Evolutionary conservation across 768 basidiomycete species (phyloP).

Genomic region (Polyporus arcularius): DNA sequence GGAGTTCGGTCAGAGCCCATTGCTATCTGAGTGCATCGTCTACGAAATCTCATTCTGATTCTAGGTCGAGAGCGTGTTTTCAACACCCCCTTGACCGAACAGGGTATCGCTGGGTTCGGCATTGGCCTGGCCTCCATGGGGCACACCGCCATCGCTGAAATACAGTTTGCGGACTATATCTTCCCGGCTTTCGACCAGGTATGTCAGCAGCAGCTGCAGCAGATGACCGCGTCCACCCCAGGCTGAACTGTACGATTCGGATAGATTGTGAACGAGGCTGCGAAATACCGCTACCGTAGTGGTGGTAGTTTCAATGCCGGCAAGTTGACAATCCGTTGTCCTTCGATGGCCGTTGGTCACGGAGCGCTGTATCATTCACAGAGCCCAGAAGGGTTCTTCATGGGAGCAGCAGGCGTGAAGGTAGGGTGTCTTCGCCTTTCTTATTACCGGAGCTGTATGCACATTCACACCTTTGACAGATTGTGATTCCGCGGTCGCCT

Average conservation of each 20-base stretch:
- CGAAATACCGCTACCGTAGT: slow-evolving; percentile 89
- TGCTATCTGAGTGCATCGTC: slow-evolving; percentile 1
- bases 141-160: slow-evolving; percentile 92
- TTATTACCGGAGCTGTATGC: neutral
- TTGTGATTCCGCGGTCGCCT: slow-evolving; percentile 93
- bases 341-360: slow-evolving; percentile 90
- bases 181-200: slow-evolving; percentile 95
- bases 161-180: slow-evolving; percentile 90
- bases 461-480: slow-evolving; percentile 24
- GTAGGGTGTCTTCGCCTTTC: slow-evolving; percentile 37
- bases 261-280: slow-evolving; percentile 92
- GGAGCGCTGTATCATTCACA: slow-evolving; percentile 95
- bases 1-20: slow-evolving; percentile 70
- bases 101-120: slow-evolving; percentile 94
- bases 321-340: slow-evolving; percentile 77
- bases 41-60: neutral
- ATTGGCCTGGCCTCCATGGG: slow-evolving; percentile 93
- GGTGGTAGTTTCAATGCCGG: slow-evolving; percentile 85
- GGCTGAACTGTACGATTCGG: neutral
- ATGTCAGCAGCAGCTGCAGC: slow-evolving; percentile 11
- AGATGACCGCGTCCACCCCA: neutral
- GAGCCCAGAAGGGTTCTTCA: slow-evolving; percentile 92
- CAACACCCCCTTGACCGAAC: slow-evolving; percentile 91
- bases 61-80: slow-evolving; percentile 89
- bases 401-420: slow-evolving; percentile 89